Evolutionary conservation across 208 protist species (phyloP).

Genomic region (Trichomonas vaginalis): DNA sequence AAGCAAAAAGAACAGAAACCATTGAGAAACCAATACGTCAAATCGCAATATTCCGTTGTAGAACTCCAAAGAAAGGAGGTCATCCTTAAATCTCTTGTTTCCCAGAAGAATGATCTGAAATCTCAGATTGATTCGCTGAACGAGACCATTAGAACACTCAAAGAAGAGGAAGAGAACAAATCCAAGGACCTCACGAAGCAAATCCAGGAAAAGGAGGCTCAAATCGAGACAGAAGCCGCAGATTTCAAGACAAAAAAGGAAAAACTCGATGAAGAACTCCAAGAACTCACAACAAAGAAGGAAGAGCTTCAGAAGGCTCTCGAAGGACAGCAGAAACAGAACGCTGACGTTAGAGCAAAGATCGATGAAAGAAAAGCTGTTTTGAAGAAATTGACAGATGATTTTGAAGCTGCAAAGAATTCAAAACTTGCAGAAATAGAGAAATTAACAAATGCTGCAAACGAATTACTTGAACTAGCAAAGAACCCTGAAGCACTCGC

Average conservation of each 20-base stretch:
- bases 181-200: neutral
- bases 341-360: neutral
- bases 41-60: neutral
- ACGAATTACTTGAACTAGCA: neutral
- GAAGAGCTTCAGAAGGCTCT: neutral
- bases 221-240: neutral
- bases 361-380: neutral
- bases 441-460: neutral
- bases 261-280: neutral
- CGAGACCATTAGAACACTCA: neutral
- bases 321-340: neutral
- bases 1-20: slow-evolving; percentile 10
- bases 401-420: neutral
- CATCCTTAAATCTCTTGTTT: neutral
- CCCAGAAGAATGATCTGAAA: neutral
- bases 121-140: neutral
- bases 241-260: neutral
- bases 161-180: neutral
- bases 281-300: neutral
- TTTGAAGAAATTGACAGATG: neutral
- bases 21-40: neutral
- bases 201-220: neutral
- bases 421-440: neutral
- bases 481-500: neutral
- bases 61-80: neutral